Base-by-base conservation (phyloP, 345 rosid species). In the Draba incana region DNA sequence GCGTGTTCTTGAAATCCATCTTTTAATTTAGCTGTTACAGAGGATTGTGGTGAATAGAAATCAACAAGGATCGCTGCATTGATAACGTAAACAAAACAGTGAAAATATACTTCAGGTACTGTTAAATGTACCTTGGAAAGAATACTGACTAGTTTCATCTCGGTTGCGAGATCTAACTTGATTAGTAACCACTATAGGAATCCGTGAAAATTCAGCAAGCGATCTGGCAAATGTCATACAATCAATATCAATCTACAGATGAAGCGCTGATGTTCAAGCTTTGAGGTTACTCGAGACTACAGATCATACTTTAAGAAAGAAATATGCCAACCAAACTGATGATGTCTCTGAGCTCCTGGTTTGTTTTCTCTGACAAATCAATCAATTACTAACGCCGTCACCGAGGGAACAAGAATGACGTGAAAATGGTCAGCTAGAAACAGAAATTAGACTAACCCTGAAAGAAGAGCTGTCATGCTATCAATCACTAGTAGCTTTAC, bases 391-490 rank as follows among this genome's bases (percentile, higher is more conserved):
- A 52, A 28, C 46, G 23, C 50, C 49, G 23, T 58, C 49, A 14
- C 12, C 33, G 0, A 25, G 48, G 3, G 8, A 13, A 52, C 12
- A 59, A 9, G 41, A 69, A 38, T 16, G 28, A 23, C 41, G 16
- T n/a, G 46, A 54, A 25, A 25, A 15, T 33, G 48, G 43, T 27
- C 30, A 42, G 6, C 3, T 14, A 0, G 35, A 63, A 25, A 12
- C 3, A 62, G n/a, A 70, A 43, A 3, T 1, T 15, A 52, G 33
- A 51, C 85, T 55, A 66, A 89, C 97, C 90, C 95, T 48, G 92
- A 85, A 77, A 85, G 79, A 76, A 92, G 89, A 76, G 92, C 91
- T 24, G 95, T 83, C 92, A 89, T 88, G 84, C 98, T 85, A 74
- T 92, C 97, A 67, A 92, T 84, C 37, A 92, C 84, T 15, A 90